A percentile compares a stretch with the other conserved stretches of the same genome.
Conservation (phyloP, 805 yeast genomes). For the Kuraishia cidri region DNA sequence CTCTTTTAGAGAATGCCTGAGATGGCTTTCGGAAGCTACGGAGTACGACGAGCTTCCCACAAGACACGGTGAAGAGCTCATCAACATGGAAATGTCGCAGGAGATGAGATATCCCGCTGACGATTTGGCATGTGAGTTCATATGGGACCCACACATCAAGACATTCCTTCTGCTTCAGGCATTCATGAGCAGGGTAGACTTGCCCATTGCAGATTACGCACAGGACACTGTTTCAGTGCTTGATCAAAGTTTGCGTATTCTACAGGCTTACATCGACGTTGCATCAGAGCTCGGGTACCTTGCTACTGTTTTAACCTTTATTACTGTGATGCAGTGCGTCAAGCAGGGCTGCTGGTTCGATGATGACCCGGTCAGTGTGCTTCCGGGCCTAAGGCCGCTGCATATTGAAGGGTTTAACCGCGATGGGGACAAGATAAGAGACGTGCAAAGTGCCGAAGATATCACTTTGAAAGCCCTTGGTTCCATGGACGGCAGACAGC, state of each 20-base stretch:
- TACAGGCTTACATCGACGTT: conserved; percentile 89
- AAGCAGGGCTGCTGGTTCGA: conserved; percentile 88
- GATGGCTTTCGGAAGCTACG: conserved; percentile 46
- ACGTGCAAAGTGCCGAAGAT: conserved; percentile 8
- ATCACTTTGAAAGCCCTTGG: conserved; percentile 33
- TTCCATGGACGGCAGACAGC: conserved; percentile 14
- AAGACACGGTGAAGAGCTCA: conserved; percentile 84
- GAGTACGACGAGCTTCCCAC: conserved; percentile 88
- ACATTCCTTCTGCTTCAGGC: conserved; percentile 69
- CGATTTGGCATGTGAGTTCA: conserved; percentile 46
- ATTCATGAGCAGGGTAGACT: conserved; percentile 56
- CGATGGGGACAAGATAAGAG: conserved; percentile 23
- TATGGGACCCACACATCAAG: conserved; percentile 87
- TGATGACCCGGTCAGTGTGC: conserved; percentile 51
- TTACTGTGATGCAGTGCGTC: conserved; percentile 72
- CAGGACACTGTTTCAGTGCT: conserved; percentile 91
- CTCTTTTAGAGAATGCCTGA: conserved; percentile 55
- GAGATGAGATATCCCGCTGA: conserved; percentile 57
- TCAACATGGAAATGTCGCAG: conserved; percentile 77
- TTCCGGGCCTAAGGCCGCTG: conserved; percentile 36
- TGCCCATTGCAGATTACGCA: conserved; percentile 91
- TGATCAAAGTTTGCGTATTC: conserved; percentile 89
- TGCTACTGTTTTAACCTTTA: conserved; percentile 48
- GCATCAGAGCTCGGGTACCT: conserved; percentile 77
- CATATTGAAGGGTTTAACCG: conserved; percentile 9